phyloP scores from a whole-genome alignment of 2,329 filamentous ascomycete genomes.

The Trichophyton mentagrophytes region DNA sequence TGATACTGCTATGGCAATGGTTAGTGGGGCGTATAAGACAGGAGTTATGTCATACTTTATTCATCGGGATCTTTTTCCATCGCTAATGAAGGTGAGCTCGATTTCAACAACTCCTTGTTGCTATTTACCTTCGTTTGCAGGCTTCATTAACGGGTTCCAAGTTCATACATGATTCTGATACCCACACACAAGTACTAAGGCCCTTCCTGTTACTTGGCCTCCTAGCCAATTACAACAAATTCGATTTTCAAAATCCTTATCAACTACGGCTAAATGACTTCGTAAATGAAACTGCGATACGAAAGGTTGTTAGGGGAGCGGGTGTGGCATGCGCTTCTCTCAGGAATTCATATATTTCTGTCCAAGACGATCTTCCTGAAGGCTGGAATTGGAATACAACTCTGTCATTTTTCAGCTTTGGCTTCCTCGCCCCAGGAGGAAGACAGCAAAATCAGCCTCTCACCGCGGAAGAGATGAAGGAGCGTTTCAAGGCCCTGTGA shows the following conservation, averaged over 20 bases:
- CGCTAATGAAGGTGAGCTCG: conserved; percentile 72
- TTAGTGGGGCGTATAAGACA: conserved; percentile 90
- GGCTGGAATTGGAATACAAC: conserved; percentile 76
- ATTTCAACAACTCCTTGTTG: background rate
- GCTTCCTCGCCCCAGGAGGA: conserved; percentile 56
- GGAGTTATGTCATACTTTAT: conserved; percentile 90
- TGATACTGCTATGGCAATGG: conserved; percentile 66
- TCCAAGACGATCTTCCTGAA: conserved; percentile 82
- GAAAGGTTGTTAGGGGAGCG: conserved; percentile 64
- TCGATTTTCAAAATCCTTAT: conserved; percentile 96
- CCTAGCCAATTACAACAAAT: conserved; percentile 97
- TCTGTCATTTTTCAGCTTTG: conserved; percentile 71
- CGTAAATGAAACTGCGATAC: conserved; percentile 78
- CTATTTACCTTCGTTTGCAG: background rate
- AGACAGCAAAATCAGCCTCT: conserved; percentile 49
- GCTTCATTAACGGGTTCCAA: conserved; percentile 25
- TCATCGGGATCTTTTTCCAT: conserved; percentile 83
- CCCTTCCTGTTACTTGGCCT: conserved; percentile 76
- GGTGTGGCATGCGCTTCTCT: conserved; percentile 57
- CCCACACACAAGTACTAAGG: conserved; percentile 49
- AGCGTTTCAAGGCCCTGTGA: conserved; percentile 66
- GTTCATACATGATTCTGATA: conserved; percentile 71
- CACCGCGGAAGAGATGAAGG: conserved; percentile 67
- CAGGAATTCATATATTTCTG: conserved; percentile 63
- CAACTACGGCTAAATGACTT: conserved; percentile 85